phyloP scores from a whole-genome alignment of 164 flowering plant species.

The Nelumbo lutea region DNA sequence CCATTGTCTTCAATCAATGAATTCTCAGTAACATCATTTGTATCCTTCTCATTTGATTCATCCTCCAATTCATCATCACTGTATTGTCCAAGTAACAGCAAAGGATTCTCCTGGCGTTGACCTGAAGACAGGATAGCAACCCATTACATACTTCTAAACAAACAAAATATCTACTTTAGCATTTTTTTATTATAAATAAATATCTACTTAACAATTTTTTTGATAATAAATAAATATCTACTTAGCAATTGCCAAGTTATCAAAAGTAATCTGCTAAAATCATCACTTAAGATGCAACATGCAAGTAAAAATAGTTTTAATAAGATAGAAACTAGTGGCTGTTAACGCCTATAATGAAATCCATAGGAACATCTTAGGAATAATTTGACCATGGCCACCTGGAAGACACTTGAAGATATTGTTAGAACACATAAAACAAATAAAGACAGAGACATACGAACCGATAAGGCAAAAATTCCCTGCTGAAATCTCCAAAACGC shows the following conservation, averaged over 20 bases:
- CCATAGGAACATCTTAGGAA: not conserved
- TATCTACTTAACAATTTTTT: constrained; percentile 4
- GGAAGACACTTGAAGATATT: constrained; percentile 30
- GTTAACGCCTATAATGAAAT: constrained; percentile 5
- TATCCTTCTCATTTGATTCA: constrained; percentile 20
- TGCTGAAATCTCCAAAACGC: constrained; percentile 60
- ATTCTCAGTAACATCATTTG: constrained; percentile 16
- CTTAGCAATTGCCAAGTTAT: constrained; percentile 5
- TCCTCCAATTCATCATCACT: constrained; percentile 82
- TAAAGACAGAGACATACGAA: constrained; percentile 89
- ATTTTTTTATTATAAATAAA: not conserved
- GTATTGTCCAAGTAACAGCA: constrained; percentile 74
- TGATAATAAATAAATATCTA: too few species aligned
- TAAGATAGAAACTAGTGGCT: not conserved
- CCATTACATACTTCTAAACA: constrained; percentile 26
- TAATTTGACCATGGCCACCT: constrained; percentile 29
- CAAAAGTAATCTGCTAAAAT: constrained; percentile 2
- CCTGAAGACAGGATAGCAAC: constrained; percentile 45
- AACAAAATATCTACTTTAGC: not conserved
- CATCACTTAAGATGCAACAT: not conserved
- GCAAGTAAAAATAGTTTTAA: too few species aligned
- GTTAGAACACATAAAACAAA: constrained; percentile 52
- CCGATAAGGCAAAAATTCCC: constrained; percentile 53
- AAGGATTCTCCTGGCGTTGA: constrained; percentile 24
- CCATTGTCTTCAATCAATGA: constrained; percentile 22